These are phyloP conservation scores for Penicillium aurantiogriseum DNA, from an alignment of 2,329 filamentous ascomycete genomes.

Conservation along the genomic window DNA sequence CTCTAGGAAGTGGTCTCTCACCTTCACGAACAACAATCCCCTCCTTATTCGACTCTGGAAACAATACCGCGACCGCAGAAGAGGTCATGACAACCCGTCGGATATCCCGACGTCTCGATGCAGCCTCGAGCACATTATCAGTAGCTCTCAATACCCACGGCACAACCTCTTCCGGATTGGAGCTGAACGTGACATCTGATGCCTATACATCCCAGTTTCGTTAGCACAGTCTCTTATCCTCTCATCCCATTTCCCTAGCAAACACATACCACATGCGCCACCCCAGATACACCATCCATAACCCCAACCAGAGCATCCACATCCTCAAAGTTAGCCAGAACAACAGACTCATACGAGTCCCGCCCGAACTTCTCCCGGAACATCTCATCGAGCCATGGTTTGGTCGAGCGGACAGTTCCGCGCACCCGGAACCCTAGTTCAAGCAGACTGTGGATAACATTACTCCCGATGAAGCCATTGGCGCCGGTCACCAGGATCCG, in stretches of 20 bases:
- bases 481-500: conserved; percentile 47
- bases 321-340: conserved; percentile 11
- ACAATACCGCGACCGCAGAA: conserved; percentile 15
- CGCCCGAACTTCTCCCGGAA: conserved; percentile 25
- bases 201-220: neutral
- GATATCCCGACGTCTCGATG: conserved; percentile 5
- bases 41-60: neutral
- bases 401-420: conserved; percentile 42
- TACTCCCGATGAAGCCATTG: conserved; percentile 46
- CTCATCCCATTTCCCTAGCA: no score
- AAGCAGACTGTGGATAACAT: conserved; percentile 43
- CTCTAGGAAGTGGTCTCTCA: neutral
- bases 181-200: conserved; percentile 15
- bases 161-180: conserved; percentile 10
- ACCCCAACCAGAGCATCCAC: conserved; percentile 9
- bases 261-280: conserved; percentile 10
- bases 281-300: conserved; percentile 23
- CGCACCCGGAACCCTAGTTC: conserved; percentile 43
- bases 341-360: conserved; percentile 26
- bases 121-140: conserved; percentile 16
- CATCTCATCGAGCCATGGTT: conserved; percentile 33
- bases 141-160: conserved; percentile 6
- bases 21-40: conserved; percentile 12
- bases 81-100: conserved; percentile 21
- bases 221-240: neutral